A percentile compares a stretch with the other conserved stretches of the same genome.
Evolutionary conservation across 306 rosid genomes (phyloP).

Genomic region (Nissolia schottii): DNA sequence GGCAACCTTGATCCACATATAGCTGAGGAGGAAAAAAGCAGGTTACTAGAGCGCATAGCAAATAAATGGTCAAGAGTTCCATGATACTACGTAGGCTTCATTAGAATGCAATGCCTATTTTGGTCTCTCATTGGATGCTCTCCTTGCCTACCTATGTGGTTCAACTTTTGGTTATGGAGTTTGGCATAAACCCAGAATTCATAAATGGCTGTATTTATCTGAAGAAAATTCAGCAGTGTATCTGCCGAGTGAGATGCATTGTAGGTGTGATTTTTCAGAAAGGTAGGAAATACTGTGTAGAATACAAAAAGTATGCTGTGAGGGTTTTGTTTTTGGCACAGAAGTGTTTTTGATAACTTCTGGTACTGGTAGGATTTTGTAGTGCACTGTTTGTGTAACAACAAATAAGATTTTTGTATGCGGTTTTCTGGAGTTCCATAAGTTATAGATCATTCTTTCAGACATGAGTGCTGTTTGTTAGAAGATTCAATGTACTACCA

Average conservation of each 20-base stretch:
- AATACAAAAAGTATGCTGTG: not conserved
- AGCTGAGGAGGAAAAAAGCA: conserved; percentile 38
- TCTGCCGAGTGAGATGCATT: not conserved
- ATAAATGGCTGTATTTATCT: not conserved
- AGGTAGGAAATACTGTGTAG: not conserved
- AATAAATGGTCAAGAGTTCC: conserved; percentile 44
- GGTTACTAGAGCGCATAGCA: conserved; percentile 52
- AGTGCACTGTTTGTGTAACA: not conserved
- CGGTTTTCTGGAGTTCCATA: not conserved
- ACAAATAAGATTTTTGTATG: not conserved
- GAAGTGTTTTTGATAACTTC: not conserved
- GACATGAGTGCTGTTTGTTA: not conserved
- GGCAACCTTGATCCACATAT: conserved; percentile 49
- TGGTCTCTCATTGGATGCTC: not conserved
- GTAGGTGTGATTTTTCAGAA: not conserved
- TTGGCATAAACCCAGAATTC: not conserved
- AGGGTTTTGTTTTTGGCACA: not conserved
- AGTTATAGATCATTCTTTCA: not conserved
- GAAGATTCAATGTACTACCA: not conserved
- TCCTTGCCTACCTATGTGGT: conserved; percentile 5
- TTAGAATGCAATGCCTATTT: conserved; percentile 19
- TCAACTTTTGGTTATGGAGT: not conserved
- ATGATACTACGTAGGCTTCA: conserved; percentile 4
- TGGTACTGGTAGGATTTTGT: not conserved
- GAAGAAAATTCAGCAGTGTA: not conserved